Conservation (phyloP, 23 red algal species). For the Gracilaria gracilis region DNA sequence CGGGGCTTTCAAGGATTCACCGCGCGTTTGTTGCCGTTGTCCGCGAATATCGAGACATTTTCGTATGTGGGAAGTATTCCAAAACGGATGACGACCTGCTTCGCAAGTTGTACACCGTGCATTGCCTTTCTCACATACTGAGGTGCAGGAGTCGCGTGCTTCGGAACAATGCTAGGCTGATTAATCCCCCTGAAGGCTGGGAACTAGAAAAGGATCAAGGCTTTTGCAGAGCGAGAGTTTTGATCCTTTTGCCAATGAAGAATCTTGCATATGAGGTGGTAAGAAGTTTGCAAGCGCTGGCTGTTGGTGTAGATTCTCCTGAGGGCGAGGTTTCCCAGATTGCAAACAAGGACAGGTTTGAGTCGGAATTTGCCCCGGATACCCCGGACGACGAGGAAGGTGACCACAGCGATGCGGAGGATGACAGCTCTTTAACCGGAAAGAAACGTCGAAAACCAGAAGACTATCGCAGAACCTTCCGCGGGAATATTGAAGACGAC, state of each 20-base stretch:
- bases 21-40: constrained; percentile 15
- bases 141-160: constrained; percentile 22
- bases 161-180: constrained; percentile 38
- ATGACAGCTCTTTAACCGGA: neutral
- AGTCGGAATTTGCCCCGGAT: constrained; percentile 78
- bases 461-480: constrained; percentile 73
- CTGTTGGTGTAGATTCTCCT: constrained; percentile 7
- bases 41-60: constrained; percentile 58
- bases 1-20: neutral
- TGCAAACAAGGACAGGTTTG: constrained; percentile 76
- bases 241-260: constrained; percentile 81
- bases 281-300: constrained; percentile 36
- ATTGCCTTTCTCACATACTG: constrained; percentile 61
- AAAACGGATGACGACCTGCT: constrained; percentile 31
- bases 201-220: constrained; percentile 78
- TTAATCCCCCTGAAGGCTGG: neutral
- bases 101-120: constrained; percentile 38
- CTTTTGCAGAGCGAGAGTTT: constrained; percentile 65
- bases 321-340: constrained; percentile 29
- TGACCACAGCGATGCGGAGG: neutral
- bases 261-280: constrained; percentile 90
- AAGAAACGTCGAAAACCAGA: constrained; percentile 47
- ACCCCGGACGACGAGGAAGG: constrained; percentile 18
- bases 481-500: constrained; percentile 95
- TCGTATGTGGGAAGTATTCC: constrained; percentile 8